Base-by-base conservation (phyloP, 768 basidiomycete genomes). In the Rhizopogon vesiculosus region DNA sequence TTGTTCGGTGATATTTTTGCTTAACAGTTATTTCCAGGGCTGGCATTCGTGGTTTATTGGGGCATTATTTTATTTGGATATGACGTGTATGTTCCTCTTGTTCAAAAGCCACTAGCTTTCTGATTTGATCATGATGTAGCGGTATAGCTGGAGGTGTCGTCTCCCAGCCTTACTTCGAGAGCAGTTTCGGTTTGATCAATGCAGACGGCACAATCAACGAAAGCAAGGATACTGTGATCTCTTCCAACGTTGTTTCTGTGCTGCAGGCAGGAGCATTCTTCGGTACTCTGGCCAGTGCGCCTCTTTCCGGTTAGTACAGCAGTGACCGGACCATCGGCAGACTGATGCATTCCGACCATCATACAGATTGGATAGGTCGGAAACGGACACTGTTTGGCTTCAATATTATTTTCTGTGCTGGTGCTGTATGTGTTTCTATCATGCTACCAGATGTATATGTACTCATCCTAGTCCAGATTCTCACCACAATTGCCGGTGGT, bases 51-150 rank as follows among this genome's bases (percentile, higher is more conserved):
- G 56, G 84, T 77, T 0, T 90, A 89, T 68, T 87, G 85, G 84
- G 89, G 89, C 1, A 89, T 89, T 57, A 72, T 91, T n/a, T 74
- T 91, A 16, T 92, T 92, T 64, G 90, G 90, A 62, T 91, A 90
- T 62, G 88, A 89, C 66, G 84, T 85, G 82, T 85, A 63, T 55
- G 81, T 29, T 40, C 42, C 6, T 1, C 40, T 6, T 33, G 18
- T 8, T 10, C 3, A 3, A 15, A n/a, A 51, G 33, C 15, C 13
- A 7, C 10, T 16, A 25, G 4, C 7, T 15, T 19, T 29, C 9
- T 41, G 15, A 38, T 48, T 41, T 38, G 13, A 28, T 18, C 13
- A 3, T 10, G 19, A 43, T 8, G 28, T 28, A 85, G 83, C 15
- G 87, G 89, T 64, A 71, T 85, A 50, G 82, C 79, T 40, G 83